phyloP scores from a whole-genome alignment of 257 asterid genomes.

The Eucommia ulmoides region DNA sequence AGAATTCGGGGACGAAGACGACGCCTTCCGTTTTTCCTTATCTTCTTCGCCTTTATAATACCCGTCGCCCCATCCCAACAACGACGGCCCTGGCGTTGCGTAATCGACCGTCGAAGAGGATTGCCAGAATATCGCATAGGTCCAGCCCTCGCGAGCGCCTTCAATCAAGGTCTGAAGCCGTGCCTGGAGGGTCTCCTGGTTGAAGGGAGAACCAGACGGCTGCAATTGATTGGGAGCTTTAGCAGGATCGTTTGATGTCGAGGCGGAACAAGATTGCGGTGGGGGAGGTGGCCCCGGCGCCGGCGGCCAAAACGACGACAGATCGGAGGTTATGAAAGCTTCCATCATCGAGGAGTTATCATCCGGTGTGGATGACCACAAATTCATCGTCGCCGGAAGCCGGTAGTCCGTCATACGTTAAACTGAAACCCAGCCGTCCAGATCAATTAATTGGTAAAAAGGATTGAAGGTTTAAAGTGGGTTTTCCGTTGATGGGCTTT shows the following conservation, averaged over 20 bases:
- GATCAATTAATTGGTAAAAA: too few species aligned
- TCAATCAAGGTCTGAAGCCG: conserved; percentile 61
- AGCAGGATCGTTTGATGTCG: too few species aligned
- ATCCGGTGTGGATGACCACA: conserved; percentile 33
- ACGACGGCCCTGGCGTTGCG: conserved; percentile 20
- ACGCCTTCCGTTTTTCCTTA: conserved; percentile 24
- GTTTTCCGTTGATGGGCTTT: too few species aligned
- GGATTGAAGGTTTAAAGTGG: too few species aligned
- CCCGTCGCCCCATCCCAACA: conserved; percentile 79
- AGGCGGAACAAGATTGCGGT: conserved; percentile 1
- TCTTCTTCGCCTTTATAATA: conserved; percentile 68
- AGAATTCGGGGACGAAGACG: conserved; percentile 22
- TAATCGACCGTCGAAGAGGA: conserved; percentile 12
- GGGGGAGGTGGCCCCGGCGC: conserved; percentile 7
- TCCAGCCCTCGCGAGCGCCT: too few species aligned
- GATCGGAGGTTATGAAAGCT: too few species aligned
- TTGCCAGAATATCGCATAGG: conserved; percentile 94
- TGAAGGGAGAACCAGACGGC: conserved; percentile 23
- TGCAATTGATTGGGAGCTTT: background rate
- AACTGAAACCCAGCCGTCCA: too few species aligned
- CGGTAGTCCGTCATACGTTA: conserved; percentile 34
- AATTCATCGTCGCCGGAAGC: conserved; percentile 24
- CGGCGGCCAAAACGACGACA: conserved; percentile 42
- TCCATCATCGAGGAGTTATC: conserved; percentile 44
- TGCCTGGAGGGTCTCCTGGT: conserved; percentile 65